Conservation (phyloP, 208 protist genomes). For the Acanthamoeba healyi region DNA sequence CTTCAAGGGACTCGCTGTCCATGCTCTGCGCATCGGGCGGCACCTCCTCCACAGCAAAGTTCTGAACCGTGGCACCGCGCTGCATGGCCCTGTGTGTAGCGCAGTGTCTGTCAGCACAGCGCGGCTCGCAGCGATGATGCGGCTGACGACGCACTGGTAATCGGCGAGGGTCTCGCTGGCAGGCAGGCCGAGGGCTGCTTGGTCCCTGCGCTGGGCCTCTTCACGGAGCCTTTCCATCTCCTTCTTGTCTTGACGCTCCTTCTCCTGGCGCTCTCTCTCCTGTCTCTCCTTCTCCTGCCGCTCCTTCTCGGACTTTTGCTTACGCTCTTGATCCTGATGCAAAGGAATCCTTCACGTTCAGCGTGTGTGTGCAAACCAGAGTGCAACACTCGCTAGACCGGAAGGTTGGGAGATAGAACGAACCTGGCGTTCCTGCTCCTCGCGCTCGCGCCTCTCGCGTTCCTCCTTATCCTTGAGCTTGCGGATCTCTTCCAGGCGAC, state of each 20-base stretch:
- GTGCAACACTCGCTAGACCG: too few relatives aligned
- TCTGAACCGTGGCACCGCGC: not conserved
- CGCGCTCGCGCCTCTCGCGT: conserved; percentile 58
- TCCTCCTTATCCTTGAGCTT: conserved; percentile 70
- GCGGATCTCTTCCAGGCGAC: conserved; percentile 53
- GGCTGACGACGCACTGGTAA: not conserved
- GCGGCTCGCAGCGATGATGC: not conserved
- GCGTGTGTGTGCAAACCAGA: not conserved
- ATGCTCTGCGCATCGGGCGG: not conserved
- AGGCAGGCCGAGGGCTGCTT: conserved; percentile 44
- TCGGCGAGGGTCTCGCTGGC: conserved; percentile 65
- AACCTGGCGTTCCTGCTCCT: conserved; percentile 37
- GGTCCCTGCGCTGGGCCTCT: conserved; percentile 56
- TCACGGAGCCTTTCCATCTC: conserved; percentile 60
- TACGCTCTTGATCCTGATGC: conserved; percentile 63
- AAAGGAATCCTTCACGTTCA: too few relatives aligned
- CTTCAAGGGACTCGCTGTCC: conserved; percentile 48
- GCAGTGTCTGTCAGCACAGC: too few relatives aligned
- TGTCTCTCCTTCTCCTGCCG: conserved; percentile 53
- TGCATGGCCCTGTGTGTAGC: conserved; percentile 25
- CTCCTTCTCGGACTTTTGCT: conserved; percentile 65
- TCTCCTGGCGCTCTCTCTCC: conserved; percentile 11
- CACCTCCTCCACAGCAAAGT: conserved; percentile 62
- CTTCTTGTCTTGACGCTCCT: conserved; percentile 48
- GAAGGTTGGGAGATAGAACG: not conserved